These are phyloP conservation scores for Penicillium brevicompactum DNA, from an alignment of 2,329 filamentous ascomycete genomes.

Conservation along the genomic window DNA sequence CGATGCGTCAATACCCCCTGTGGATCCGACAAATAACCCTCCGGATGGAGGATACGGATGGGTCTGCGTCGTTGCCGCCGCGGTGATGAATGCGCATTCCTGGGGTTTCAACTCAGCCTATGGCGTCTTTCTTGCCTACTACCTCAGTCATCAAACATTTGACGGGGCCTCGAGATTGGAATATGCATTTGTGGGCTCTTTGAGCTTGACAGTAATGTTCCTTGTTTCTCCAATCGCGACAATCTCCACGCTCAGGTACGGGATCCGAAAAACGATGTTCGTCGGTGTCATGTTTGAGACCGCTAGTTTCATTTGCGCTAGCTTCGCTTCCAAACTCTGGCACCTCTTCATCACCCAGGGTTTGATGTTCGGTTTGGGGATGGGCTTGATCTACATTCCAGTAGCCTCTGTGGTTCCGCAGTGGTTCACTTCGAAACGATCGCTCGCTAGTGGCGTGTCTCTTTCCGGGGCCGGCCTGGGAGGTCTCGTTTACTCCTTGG, in stretches of 20 bases:
- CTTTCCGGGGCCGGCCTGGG: constrained; percentile 29
- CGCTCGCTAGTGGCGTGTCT: constrained; percentile 32
- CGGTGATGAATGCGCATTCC: constrained; percentile 8
- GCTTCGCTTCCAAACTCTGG: constrained; percentile 16
- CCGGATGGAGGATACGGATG: constrained; percentile 15
- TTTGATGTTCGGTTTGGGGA: constrained; percentile 25
- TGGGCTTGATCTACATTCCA: constrained; percentile 29
- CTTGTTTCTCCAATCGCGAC: constrained; percentile 32
- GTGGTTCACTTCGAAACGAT: constrained; percentile 35
- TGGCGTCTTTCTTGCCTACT: constrained; percentile 49
- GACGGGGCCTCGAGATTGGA: constrained; percentile 36
- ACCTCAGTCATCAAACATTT: constrained; percentile 39
- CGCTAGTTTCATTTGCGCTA: background rate
- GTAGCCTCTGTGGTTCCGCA: constrained; percentile 23
- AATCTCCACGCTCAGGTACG: constrained; percentile 1
- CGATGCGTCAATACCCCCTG: background rate
- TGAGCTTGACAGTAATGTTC: background rate
- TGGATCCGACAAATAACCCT: background rate
- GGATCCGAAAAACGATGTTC: background rate
- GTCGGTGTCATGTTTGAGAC: background rate
- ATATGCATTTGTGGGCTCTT: constrained; percentile 42
- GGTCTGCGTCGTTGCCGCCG: constrained; percentile 8
- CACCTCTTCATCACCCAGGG: constrained; percentile 29
- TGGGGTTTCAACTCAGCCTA: constrained; percentile 32
- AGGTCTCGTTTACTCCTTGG: constrained; percentile 25